Base-by-base conservation (phyloP, 2,329 filamentous ascomycete genomes). In the Penicillium sp. region DNA sequence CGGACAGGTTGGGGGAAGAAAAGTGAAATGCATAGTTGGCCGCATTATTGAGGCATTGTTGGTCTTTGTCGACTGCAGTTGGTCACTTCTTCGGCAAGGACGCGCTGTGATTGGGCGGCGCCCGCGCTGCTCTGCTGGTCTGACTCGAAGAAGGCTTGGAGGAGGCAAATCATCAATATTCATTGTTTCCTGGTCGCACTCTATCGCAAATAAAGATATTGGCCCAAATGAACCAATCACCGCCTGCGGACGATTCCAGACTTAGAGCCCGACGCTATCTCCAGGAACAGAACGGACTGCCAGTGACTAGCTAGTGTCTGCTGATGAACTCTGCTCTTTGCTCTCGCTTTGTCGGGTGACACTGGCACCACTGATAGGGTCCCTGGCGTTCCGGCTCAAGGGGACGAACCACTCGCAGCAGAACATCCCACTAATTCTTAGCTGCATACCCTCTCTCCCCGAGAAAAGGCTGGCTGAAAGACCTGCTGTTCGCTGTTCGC, bases 321-420 rank as follows among this genome's bases (percentile, higher is more conserved):
- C 57, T 59, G 57, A 59, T 59, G 57, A 59, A 59, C 49, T 51
- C 49, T 53, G 41, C 49, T 59, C 50, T 54, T 53, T 44, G 50
- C 57, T 44, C 57, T 47, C 46, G 17, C 23, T 57, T 21, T 44
- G 58, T 61, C 59, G 59, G 59, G 59, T 61, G 59, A 61, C 59
- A 57, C 59, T 52, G 35, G 35, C 31, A 52, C 47, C 41, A n/a
- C 53, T 61, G 59, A 61, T 61, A 52, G 59, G 59, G 56, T 38
- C 29, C 47, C 47, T 50, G 48, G 35, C 44, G 56, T 58, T 52
- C 48, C 56, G 26, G 56, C 15, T 23, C 47, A 30, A 58, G 38
- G 56, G 56, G 51, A 58, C 56, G 56, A 52, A 58, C 56, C 48
- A 58, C 38, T 58, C 47, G 48, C 35, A 58, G 55, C 55, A 26